A percentile compares a stretch with the other conserved stretches of the same genome.
These are phyloP conservation scores for Tulasnella sp. DNA, from an alignment of 768 basidiomycete species.

Conservation along the genomic window DNA sequence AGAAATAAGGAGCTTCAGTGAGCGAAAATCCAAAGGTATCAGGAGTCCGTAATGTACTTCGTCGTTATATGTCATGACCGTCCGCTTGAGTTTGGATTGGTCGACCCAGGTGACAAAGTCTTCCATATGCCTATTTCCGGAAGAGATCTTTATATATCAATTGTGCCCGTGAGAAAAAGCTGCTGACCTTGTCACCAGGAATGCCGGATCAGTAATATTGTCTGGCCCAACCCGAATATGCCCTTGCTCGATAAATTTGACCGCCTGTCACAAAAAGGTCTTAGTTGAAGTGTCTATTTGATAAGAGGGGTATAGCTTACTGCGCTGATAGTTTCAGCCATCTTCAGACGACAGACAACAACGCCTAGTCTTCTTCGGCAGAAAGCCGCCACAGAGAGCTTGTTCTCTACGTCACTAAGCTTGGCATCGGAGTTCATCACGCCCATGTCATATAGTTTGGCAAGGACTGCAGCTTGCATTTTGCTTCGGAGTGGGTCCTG, in stretches of 20 bases:
- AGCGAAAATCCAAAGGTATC: slow-evolving; percentile 10
- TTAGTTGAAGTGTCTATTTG: background rate
- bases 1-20: slow-evolving; percentile 4
- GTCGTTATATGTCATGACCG: slow-evolving; percentile 93
- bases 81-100: slow-evolving; percentile 91
- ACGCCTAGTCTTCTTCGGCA: slow-evolving; percentile 88
- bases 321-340: slow-evolving; percentile 91
- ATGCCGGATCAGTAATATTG: slow-evolving; percentile 92
- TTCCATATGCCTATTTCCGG: slow-evolving; percentile 69
- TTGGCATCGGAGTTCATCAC: slow-evolving; percentile 78
- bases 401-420: slow-evolving; percentile 86
- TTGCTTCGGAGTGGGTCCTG: slow-evolving; percentile 78
- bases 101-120: slow-evolving; percentile 99
- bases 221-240: slow-evolving; percentile 96
- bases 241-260: slow-evolving; percentile 95
- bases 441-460: slow-evolving; percentile 96
- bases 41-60: slow-evolving; percentile 43
- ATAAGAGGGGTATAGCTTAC: slow-evolving; percentile 38
- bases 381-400: slow-evolving; percentile 89
- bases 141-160: background rate
- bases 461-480: slow-evolving; percentile 78
- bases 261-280: slow-evolving; percentile 49
- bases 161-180: background rate
- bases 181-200: slow-evolving; percentile 71
- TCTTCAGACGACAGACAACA: slow-evolving; percentile 82